Evolutionary conservation across 2,329 filamentous ascomycete species (phyloP), one percentile per base, ranked within the genome.

Genomic region (Rhexocercosporidium sp.): DNA sequence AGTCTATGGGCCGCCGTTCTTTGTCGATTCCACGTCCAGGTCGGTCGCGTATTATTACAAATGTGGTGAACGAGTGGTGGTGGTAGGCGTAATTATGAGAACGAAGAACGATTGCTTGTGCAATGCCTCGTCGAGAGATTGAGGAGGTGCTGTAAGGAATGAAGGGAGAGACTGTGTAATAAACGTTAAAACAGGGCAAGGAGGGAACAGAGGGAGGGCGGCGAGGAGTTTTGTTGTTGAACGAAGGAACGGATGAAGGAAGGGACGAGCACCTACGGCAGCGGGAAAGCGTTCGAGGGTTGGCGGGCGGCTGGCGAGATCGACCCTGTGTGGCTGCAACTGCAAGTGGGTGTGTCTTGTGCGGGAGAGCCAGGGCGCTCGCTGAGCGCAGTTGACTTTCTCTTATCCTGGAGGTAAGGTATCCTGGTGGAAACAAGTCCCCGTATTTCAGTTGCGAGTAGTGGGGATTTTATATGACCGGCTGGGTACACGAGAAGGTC

Each of bases 131-230:
- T 64, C 18, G 41, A n/a, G 51, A 62, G 57, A 5, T 9, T 25
- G 31, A 34, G 18, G 31, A 37, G 41, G 16, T n/a, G n/a, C n/a
- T 34, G 31, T 39, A 39, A 57, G 37, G 54, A 57, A 57, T 39
- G 54, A 39, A 73, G 70, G 69, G 71, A 71, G 66, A 62, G 69
- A 70, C 68, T 69, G 66, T 64, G 49, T 20, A 25, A 49, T n/a
- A 62, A 62, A 60, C 31, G 49, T 63, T 59, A 61, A 51, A 61
- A 65, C 49, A 37, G 62, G 47, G 56, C 39, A 54, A 60, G 59
- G 25, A 22, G 31, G 20, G 20, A 39, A 46, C 25, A 64, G 60
- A 67, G 59, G 62, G 56, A 59, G 51, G 51, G 29, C 16, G 65
- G 41, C 27, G 61, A 57, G 66, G 61, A 65, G 65, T 57, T 34